Evolutionary conservation across 202 grass and related monocot genomes (phyloP), one percentile per base, ranked within the genome.

Genomic region (Carex arenaria): DNA sequence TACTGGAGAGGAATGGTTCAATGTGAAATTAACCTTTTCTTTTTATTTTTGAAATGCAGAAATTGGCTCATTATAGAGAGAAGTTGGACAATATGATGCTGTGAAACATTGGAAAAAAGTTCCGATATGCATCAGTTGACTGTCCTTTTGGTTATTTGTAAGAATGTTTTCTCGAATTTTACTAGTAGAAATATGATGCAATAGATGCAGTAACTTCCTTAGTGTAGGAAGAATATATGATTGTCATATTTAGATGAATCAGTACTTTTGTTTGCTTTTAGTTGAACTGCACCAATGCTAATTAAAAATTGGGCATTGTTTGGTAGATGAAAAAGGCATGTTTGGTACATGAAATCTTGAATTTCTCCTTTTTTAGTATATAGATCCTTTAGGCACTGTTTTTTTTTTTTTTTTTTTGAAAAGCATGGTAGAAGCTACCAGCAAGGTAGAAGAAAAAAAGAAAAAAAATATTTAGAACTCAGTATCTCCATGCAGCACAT

Each of bases 31-130:
- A 36, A 78, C 53, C 28, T 36, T 67, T 43, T 72, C 0, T 36
- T 11, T 62, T 89, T 13, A 61, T 43, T 87, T 72, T 78, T 79
- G 70, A 11, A 40, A 68, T 94, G 92, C 83, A 94, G 92, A 91
- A 78, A 63, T 87, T 92, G 86, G 92, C 89, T 84, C 88, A 84
- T 26, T 94, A 94, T 80, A 94, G 92, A 64, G 64, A 90, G 32
- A 94, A 83, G 10, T 87, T 94, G 60, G 92, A 94, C 81, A 64
- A 78, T 55, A 94, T 91, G 89, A 62, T 83, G 59, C 52, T 64
- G 57, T 88, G 28, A 88, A 54, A 88, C 83, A 73, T 47, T 63
- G 67, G 40, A 77, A 54, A 54, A 49, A 78, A 78, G 53, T 59
- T 78, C 53, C 26, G 11, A 34, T 78, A 31, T 78, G 53, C 52